Conservation (phyloP, 805 yeast species). For the Ogataea pilisensis region DNA sequence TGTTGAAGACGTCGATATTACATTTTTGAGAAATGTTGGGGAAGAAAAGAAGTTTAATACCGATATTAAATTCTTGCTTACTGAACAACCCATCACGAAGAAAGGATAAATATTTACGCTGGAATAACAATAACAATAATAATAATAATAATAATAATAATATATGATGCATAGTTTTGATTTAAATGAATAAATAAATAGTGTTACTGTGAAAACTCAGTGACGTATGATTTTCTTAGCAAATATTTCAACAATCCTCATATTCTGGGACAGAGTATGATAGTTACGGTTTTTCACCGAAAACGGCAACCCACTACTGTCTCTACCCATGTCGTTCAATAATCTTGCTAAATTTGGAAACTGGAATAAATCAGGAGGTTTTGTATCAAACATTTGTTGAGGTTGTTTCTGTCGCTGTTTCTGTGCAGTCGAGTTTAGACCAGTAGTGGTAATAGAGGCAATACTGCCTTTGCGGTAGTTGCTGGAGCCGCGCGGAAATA, state of each 20-base stretch:
- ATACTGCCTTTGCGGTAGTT: no score
- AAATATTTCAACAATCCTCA: not conserved
- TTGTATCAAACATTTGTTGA: conserved; percentile 5
- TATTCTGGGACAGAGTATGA: not conserved
- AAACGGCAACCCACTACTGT: conserved; percentile 1
- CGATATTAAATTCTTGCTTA: not conserved
- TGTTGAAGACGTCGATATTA: not conserved
- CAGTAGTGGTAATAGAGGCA: no score
- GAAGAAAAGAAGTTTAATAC: not conserved
- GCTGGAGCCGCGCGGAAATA: no score
- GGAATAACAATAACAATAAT: not conserved
- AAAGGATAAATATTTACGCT: not conserved
- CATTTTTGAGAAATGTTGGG: not conserved
- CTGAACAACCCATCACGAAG: not conserved
- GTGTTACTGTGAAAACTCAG: not conserved
- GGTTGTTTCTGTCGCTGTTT: not conserved
- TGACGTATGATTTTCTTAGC: conserved; percentile 10
- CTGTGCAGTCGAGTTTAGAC: no score
- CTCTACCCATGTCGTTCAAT: conserved; percentile 16
- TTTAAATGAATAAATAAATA: conserved; percentile 19
- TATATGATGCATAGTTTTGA: not conserved
- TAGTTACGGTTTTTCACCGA: not conserved
- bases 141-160: not conserved
- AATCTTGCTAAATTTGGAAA: conserved; percentile 9
- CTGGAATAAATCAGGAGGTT: conserved; percentile 9